Evolutionary conservation across 2,329 filamentous ascomycete species (phyloP).

Genomic region (Teratosphaeria destructans): DNA sequence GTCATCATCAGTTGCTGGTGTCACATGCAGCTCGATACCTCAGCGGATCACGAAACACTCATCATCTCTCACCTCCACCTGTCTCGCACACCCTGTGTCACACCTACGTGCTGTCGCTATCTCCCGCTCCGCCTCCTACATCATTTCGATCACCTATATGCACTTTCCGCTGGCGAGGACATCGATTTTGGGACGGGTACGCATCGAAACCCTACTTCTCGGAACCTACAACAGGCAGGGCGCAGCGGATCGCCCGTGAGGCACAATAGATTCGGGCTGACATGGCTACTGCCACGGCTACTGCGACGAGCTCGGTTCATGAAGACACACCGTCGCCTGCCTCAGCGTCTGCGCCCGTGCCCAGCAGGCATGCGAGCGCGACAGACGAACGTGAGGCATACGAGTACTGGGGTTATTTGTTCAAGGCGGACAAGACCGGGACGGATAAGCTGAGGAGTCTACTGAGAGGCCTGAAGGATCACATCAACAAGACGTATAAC

Average conservation of each 20-base stretch:
- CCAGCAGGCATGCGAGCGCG: neutral
- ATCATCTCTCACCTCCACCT: neutral
- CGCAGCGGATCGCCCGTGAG: neutral
- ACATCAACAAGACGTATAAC: constrained; percentile 35
- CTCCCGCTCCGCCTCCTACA: neutral
- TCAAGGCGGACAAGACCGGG: constrained; percentile 42
- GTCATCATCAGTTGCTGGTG: neutral
- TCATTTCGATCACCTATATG: neutral
- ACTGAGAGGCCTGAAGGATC: constrained; percentile 35
- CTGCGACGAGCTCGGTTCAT: neutral
- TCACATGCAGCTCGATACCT: neutral
- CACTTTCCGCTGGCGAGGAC: neutral
- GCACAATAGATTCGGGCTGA: neutral
- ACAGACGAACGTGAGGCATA: constrained; percentile 31
- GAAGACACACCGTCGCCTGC: neutral
- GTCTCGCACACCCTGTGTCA: neutral
- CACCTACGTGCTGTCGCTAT: neutral
- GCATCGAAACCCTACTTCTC: neutral
- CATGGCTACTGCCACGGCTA: neutral
- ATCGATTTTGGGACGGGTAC: neutral
- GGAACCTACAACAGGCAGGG: neutral
- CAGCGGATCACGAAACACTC: neutral
- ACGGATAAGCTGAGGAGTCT: constrained; percentile 37
- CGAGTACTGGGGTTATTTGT: constrained; percentile 42
- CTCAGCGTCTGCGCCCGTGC: neutral